Evolutionary conservation across 2,329 filamentous ascomycete genomes (phyloP), one percentile per base, ranked within the genome.

Genomic region (Tolypocladium sp.): DNA sequence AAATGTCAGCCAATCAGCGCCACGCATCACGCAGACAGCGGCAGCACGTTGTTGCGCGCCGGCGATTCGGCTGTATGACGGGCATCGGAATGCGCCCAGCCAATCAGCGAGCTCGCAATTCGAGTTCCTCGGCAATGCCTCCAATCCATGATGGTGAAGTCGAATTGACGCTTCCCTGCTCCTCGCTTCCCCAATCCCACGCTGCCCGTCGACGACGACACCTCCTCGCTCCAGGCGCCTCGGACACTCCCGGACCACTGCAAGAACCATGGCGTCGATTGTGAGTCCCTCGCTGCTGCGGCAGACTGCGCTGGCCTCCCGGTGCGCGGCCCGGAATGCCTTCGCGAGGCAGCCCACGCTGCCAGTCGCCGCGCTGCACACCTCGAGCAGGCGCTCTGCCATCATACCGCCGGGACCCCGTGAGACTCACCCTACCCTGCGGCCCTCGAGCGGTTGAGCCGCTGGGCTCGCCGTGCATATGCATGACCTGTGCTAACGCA

Each of bases 371-470:
- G 87, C 90, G 67, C 96, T 99, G 83, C 92, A 97, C 77, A 90
- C 88, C 69, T 91, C 90, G 49, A 82, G 85, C 75, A 84, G 84
- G 76, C 74, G 81, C 82, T 71, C 88, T 93, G 82, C 85, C 68
- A 88, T 99, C 70, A 82, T 99, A 60, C 91, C 93, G 61, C 87
- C 92, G 59, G 84, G 89, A 65, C 92, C 92, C 70, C 94, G 92
- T 94, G 81, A 77, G 89, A 83, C 51, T 33, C 35, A 38, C 46
- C 56, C 17, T 37, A 17, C 22, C 49, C 49, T 35, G 9, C 30
- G 4, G 2, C 10, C 49, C 30, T 52, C 9, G 6, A 42, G 41
- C 41, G 17, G 17, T n/a, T 10, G 40, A 33, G 49, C 17, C 27
- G 46, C 25, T 20, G 27, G 44, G 22, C 22, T 49, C 3, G 44